Evolutionary conservation across 225 moss, liverwort and hornwort species (phyloP).

Genomic region (Climacium dendroides): DNA sequence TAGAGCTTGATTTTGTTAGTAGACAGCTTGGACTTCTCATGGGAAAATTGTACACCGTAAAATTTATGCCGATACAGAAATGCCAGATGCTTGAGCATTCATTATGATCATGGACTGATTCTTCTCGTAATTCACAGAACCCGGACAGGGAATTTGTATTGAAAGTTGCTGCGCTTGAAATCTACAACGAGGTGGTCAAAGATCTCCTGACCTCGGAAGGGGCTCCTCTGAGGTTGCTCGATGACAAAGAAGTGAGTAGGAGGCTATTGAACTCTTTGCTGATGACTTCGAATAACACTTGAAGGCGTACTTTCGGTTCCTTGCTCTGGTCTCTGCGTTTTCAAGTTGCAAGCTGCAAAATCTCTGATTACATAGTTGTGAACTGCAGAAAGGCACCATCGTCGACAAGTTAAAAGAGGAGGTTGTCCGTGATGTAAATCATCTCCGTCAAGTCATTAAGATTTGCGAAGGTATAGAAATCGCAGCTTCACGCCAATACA

Average conservation of each 20-base stretch:
- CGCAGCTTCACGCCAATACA: not conserved
- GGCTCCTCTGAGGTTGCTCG: constrained; percentile 65
- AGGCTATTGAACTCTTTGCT: not conserved
- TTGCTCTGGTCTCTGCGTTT: not conserved
- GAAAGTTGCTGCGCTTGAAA: constrained; percentile 89
- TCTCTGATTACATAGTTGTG: not conserved
- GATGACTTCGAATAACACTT: no score
- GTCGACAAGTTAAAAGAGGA: constrained; percentile 88
- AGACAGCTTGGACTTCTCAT: not conserved
- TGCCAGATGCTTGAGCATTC: not conserved
- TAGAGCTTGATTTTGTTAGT: not conserved
- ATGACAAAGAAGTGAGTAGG: constrained; percentile 82
- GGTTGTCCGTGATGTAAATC: constrained; percentile 63
- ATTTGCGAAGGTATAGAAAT: constrained; percentile 72
- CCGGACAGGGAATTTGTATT: constrained; percentile 63
- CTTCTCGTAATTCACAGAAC: constrained; percentile 18
- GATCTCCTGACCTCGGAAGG: constrained; percentile 78
- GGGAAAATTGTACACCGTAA: not conserved
- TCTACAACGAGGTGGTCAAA: constrained; percentile 97
- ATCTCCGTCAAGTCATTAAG: constrained; percentile 68
- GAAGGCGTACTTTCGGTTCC: no score
- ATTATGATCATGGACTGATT: not conserved
- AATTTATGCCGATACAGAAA: not conserved
- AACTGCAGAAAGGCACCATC: constrained; percentile 69
- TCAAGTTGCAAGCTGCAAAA: not conserved